These are phyloP conservation scores for Tubosaeta sp. DNA, from an alignment of 768 basidiomycete genomes.

Conservation along the genomic window DNA sequence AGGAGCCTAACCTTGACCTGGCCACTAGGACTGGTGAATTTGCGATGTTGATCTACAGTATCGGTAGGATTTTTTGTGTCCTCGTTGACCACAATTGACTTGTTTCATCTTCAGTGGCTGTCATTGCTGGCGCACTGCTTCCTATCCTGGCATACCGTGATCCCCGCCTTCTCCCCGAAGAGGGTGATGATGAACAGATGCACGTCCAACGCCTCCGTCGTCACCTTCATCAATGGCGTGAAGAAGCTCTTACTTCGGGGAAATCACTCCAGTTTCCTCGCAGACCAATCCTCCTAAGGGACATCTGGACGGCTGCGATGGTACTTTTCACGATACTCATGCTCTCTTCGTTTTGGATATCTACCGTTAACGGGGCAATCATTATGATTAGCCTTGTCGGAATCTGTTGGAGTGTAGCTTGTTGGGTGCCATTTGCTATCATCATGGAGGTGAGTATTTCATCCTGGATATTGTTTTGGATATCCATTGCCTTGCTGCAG, in stretches of 20 bases:
- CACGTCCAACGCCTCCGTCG: conserved; percentile 67
- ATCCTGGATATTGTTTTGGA: conserved; percentile 17
- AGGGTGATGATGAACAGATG: conserved; percentile 63
- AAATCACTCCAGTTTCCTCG: conserved; percentile 74
- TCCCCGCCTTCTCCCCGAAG: conserved; percentile 68
- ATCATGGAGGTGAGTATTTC: conserved; percentile 87
- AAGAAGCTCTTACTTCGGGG: conserved; percentile 74
- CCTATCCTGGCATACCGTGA: conserved; percentile 83
- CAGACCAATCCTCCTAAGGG: conserved; percentile 87
- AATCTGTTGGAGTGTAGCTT: conserved; percentile 96
- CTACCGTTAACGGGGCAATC: conserved; percentile 72
- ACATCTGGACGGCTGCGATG: conserved; percentile 90
- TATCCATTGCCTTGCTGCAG: conserved; percentile 32
- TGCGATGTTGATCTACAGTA: conserved; percentile 86
- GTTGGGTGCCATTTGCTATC: conserved; percentile 96
- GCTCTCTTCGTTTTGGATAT: conserved; percentile 83
- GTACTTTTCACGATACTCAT: conserved; percentile 76
- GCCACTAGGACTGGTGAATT: conserved; percentile 84
- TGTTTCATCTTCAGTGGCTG: conserved; percentile 58
- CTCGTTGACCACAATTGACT: neutral
- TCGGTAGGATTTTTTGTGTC: conserved; percentile 47
- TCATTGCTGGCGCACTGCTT: conserved; percentile 73
- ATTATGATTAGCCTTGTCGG: conserved; percentile 80
- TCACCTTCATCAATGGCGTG: conserved; percentile 77
- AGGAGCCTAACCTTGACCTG: conserved; percentile 76